A percentile compares a stretch with the other conserved stretches of the same genome.
Evolutionary conservation across 768 basidiomycete genomes (phyloP).

Genomic region (Phlegmacium glaucopus): DNA sequence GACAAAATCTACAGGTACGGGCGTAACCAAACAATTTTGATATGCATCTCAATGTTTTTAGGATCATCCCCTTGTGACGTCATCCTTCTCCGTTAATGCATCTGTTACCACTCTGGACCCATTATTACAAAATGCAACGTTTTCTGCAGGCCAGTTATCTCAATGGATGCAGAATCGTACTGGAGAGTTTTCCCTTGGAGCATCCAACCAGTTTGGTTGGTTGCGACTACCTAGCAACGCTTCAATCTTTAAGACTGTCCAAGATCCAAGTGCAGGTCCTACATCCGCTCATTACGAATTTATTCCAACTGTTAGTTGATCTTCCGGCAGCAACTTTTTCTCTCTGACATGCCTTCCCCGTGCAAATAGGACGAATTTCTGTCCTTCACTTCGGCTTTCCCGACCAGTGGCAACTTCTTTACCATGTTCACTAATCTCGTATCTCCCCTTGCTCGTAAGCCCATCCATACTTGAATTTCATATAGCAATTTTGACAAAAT

Average conservation of each 20-base stretch:
- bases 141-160: slow-evolving; percentile 9
- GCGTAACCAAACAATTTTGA: too few species aligned
- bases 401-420: slow-evolving; percentile 1
- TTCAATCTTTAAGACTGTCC: slow-evolving; percentile 10
- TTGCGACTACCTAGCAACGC: slow-evolving; percentile 17
- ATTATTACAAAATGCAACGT: slow-evolving; percentile 8
- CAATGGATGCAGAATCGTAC: slow-evolving; percentile 24
- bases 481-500: background rate
- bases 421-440: background rate
- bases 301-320: slow-evolving; percentile 18
- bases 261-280: slow-evolving; percentile 28
- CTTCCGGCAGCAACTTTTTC: background rate
- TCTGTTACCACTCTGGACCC: slow-evolving; percentile 17
- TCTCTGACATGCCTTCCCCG: too few species aligned
- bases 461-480: background rate
- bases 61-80: slow-evolving; percentile 22
- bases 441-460: slow-evolving; percentile 28
- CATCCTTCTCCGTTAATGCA: slow-evolving; percentile 19
- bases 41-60: too few species aligned
- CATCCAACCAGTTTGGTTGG: slow-evolving; percentile 16
- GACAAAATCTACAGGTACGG: too few species aligned
- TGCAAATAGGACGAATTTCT: too few species aligned
- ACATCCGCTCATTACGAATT: slow-evolving; percentile 27
- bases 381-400: background rate
- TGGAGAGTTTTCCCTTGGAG: slow-evolving; percentile 17